Base-by-base conservation (phyloP, 2,329 filamentous ascomycete genomes). In the Penicillium vulpinum region DNA sequence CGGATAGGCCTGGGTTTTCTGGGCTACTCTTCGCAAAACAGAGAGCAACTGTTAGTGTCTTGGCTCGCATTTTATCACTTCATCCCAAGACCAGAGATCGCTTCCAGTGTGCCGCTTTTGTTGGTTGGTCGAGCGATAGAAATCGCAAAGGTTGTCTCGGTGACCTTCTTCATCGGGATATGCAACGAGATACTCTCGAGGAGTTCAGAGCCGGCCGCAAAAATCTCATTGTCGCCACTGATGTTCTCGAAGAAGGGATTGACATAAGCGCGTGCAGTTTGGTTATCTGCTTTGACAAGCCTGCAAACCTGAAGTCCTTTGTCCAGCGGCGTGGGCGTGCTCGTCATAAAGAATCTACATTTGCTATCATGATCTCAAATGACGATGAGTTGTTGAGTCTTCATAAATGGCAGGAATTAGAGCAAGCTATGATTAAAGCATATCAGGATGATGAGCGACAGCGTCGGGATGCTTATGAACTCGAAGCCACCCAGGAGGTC, bases 21-120 rank as follows among this genome's bases (percentile, higher is more conserved):
- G 78, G 86, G 0, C 85, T 92, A 16, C 73, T 92, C 0, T 92
- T 92, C 62, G 88, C 84, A 24, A 77, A 83, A 56, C 84, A 89
- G 65, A 77, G 87, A 49, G 80, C 80, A 1, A 85, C 84, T 0
- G 86, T 86, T 0, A 79, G 78, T 7, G 80, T 89, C 4, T 74
- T 92, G 29, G 73, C 80, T 2, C 78, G 85, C 5, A 67, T 91
- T 1, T 71, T 91, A 1, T 77, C 78, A 0, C 64, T 76, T 0
- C 81, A 87, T 59, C 81, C 86, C 29, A 57, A 61, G 8, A 77
- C 70, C 2, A 69, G 76, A 56, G 62, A 73, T 26, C 79, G 80
- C 3, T 85, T 86, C 54, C 62, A 63, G 28, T 67, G 64, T 56
- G 67, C 65, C 11, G 51, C 70, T 7, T 73, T 63, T 38, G 76